Percentiles rank a stretch among this genome's conserved stretches.
Evolutionary conservation across 257 asterid genomes (phyloP).

Genomic region (Anisodus tanguticus): DNA sequence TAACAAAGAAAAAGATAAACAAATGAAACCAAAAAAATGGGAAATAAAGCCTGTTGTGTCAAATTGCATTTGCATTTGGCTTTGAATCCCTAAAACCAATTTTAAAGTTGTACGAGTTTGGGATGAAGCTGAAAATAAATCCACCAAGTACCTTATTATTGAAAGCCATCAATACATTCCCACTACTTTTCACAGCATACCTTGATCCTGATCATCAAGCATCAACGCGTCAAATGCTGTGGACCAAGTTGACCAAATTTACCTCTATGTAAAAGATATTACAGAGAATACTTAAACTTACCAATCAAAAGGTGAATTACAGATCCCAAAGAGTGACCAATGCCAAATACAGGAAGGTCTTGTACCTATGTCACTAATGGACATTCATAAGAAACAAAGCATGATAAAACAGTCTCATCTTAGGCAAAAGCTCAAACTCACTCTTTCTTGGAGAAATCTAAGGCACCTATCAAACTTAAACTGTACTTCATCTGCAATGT

Average conservation of each 20-base stretch:
- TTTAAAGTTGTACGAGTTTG: slow-evolving; percentile 1
- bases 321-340: slow-evolving; percentile 93
- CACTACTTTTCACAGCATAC: slow-evolving; percentile 88
- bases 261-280: slow-evolving; percentile 26
- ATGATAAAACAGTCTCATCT: slow-evolving; percentile 26
- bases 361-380: slow-evolving; percentile 54
- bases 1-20: not conserved
- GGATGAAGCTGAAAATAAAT: slow-evolving; percentile 26
- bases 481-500: slow-evolving; percentile 93
- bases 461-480: slow-evolving; percentile 86
- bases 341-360: slow-evolving; percentile 84
- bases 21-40: not conserved
- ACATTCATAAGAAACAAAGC: slow-evolving; percentile 33
- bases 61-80: not conserved
- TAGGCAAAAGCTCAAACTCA: slow-evolving; percentile 46
- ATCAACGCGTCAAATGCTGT: slow-evolving; percentile 36
- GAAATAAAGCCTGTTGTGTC: not conserved
- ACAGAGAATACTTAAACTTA: slow-evolving; percentile 35
- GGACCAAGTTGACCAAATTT: slow-evolving; percentile 27
- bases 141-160: slow-evolving; percentile 70
- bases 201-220: slow-evolving; percentile 74
- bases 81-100: slow-evolving; percentile 19
- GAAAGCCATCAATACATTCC: slow-evolving; percentile 86
- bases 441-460: slow-evolving; percentile 68
- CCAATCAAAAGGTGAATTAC: slow-evolving; percentile 93